phyloP scores from a whole-genome alignment of 1,139 yeast species.

The Pichiaceae sp. region DNA sequence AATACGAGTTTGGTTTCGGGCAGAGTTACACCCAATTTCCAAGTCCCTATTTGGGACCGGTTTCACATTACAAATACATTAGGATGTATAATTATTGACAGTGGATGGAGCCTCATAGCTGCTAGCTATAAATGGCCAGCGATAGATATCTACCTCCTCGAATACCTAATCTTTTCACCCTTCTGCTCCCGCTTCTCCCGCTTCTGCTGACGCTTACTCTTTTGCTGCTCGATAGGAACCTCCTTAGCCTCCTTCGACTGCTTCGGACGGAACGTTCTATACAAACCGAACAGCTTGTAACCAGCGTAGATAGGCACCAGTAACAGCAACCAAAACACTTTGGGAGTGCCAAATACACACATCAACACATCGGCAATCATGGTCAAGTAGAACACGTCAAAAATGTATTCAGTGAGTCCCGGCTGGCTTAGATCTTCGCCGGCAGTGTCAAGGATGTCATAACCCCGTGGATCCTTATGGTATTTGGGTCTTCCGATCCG shows the following conservation, averaged over 20 bases:
- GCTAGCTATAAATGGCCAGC: too few species aligned
- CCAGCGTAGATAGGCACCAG: slow-evolving; percentile 45
- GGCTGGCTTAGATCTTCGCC: slow-evolving; percentile 61
- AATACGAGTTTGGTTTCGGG: too few species aligned
- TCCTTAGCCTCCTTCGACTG: not conserved
- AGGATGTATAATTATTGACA: too few species aligned
- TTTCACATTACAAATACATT: too few species aligned
- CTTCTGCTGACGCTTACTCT: slow-evolving; percentile 43
- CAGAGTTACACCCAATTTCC: too few species aligned
- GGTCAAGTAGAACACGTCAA: slow-evolving; percentile 68
- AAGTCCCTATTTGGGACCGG: too few species aligned
- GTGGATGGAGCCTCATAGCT: too few species aligned
- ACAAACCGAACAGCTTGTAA: slow-evolving; percentile 37
- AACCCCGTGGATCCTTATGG: slow-evolving; percentile 27
- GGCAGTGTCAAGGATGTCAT: slow-evolving; percentile 34
- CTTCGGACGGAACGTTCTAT: slow-evolving; percentile 13
- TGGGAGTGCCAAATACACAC: slow-evolving; percentile 46
- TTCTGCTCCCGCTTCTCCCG: slow-evolving; percentile 36
- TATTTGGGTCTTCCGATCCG: slow-evolving; percentile 58
- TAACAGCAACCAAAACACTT: slow-evolving; percentile 52
- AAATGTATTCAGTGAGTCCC: slow-evolving; percentile 72
- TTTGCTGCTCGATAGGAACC: slow-evolving; percentile 14
- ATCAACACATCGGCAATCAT: slow-evolving; percentile 52
- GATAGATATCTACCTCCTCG: not conserved
- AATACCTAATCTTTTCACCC: slow-evolving; percentile 25